Evolutionary conservation across 2,329 filamentous ascomycete genomes (phyloP).

Genomic region (Nemania diffusa): DNA sequence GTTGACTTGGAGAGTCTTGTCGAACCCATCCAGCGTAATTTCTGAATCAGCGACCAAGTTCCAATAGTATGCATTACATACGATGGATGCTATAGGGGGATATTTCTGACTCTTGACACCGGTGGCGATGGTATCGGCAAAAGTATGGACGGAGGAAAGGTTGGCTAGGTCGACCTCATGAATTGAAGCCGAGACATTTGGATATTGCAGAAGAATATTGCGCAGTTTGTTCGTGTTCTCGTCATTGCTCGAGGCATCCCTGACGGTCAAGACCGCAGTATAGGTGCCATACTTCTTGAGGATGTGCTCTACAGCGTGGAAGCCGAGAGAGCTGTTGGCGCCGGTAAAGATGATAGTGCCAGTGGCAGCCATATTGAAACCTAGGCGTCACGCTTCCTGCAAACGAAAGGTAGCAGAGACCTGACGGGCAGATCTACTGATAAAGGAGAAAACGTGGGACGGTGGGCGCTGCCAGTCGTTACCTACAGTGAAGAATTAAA

Average conservation of each 20-base stretch:
- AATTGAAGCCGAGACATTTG: conserved; percentile 52
- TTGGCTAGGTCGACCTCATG: conserved; percentile 48
- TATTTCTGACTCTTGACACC: conserved; percentile 43
- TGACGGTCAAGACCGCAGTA: conserved; percentile 32
- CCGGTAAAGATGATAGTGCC: conserved; percentile 31
- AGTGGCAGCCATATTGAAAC: too few species aligned
- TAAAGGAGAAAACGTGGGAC: too few species aligned
- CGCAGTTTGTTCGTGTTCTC: conserved; percentile 28
- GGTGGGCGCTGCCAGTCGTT: too few species aligned
- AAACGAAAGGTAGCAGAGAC: too few species aligned
- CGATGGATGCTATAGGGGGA: conserved; percentile 48
- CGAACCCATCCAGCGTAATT: conserved; percentile 50
- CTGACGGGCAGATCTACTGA: too few species aligned
- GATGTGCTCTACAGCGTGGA: conserved; percentile 30
- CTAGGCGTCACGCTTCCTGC: too few species aligned
- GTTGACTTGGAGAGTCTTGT: conserved; percentile 54
- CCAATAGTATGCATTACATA: conserved; percentile 55
- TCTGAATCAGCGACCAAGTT: conserved; percentile 48
- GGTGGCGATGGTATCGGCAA: conserved; percentile 44
- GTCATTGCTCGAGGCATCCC: conserved; percentile 10
- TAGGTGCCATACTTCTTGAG: conserved; percentile 27
- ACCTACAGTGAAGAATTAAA: too few species aligned
- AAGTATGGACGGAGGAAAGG: conserved; percentile 48
- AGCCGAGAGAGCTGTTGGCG: conserved; percentile 36
- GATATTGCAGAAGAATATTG: conserved; percentile 35